phyloP scores from a whole-genome alignment of 169 alveolate species.

The Pseudocohnilembus persalinus region DNA sequence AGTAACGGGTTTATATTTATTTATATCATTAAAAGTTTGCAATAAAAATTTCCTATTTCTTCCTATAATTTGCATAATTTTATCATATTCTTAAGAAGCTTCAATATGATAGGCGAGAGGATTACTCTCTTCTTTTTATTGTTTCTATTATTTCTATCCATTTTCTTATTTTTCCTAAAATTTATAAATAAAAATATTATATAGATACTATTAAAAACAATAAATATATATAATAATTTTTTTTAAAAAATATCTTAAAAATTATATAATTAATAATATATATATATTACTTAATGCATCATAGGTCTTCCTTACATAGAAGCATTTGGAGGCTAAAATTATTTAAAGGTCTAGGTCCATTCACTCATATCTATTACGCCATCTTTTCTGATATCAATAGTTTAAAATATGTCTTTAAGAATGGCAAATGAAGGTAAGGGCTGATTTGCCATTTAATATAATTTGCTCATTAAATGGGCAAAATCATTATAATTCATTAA shows the following conservation, averaged over 20 bases:
- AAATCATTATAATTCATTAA: slow-evolving; percentile 66
- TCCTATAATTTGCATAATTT: slow-evolving; percentile 37
- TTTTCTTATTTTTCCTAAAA: neutral
- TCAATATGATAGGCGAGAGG: slow-evolving; percentile 19
- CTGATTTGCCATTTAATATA: slow-evolving; percentile 63
- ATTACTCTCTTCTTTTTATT: neutral
- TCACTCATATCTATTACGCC: slow-evolving; percentile 80
- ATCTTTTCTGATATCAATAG: slow-evolving; percentile 84
- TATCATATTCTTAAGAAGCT: slow-evolving; percentile 47
- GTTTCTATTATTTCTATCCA: neutral
- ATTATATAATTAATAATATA: too few species aligned
- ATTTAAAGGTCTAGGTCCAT: slow-evolving; percentile 78
- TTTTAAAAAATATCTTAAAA: too few species aligned
- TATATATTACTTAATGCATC: neutral
- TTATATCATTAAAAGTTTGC: slow-evolving; percentile 31
- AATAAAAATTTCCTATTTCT: slow-evolving; percentile 53
- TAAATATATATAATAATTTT: too few species aligned
- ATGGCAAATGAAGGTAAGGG: slow-evolving; percentile 78
- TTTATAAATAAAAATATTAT: too few species aligned
- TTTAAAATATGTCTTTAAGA: slow-evolving; percentile 81
- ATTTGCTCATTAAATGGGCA: slow-evolving; percentile 60
- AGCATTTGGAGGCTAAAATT: slow-evolving; percentile 36
- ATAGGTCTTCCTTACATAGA: neutral
- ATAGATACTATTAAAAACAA: too few species aligned
- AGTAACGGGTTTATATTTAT: slow-evolving; percentile 8